phyloP scores from a whole-genome alignment of 257 asterid species.

The Solanum arcanum region DNA sequence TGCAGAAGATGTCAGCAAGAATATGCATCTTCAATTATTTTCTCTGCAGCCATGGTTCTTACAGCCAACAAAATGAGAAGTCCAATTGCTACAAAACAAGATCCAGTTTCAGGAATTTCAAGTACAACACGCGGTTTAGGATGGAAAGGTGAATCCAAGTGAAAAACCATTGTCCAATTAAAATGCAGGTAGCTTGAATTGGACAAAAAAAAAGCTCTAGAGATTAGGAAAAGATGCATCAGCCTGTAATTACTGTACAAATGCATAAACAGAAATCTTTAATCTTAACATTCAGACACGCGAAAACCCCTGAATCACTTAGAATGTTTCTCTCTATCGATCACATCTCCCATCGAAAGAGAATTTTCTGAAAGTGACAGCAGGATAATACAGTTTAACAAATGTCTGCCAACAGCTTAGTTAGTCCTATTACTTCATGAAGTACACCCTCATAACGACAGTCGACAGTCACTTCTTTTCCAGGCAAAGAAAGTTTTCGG shows the following conservation, averaged over 20 bases:
- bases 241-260: background rate
- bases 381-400: background rate
- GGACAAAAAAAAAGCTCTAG: background rate
- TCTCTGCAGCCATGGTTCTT: background rate
- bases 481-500: background rate
- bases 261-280: background rate
- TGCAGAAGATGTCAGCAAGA: background rate
- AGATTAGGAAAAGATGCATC: background rate
- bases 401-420: background rate
- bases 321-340: background rate
- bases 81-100: background rate
- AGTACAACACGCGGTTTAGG: background rate
- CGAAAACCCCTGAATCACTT: background rate
- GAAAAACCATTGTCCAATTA: background rate
- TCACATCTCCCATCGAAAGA: background rate
- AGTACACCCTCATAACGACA: background rate
- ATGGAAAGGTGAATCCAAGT: background rate
- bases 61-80: background rate
- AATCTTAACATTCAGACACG: background rate
- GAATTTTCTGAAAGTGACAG: background rate
- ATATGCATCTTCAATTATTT: background rate
- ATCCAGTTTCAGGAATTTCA: background rate
- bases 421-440: background rate
- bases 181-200: background rate
- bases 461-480: background rate